phyloP scores from a whole-genome alignment of 2,329 filamentous ascomycete genomes.

The Beauveria medogensis region DNA sequence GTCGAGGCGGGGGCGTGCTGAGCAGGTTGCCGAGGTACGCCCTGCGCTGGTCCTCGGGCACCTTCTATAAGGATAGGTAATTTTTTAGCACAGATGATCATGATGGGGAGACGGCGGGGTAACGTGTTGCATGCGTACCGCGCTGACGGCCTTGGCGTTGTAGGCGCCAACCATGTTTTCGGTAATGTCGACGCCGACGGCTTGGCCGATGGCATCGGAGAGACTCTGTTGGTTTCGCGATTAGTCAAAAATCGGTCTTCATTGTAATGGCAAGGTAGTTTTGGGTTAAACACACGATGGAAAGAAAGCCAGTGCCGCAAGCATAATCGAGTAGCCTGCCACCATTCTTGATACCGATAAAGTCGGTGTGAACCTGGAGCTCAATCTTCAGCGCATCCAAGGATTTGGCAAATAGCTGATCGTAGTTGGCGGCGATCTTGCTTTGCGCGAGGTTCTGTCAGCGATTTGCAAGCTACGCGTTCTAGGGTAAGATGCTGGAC shows the following conservation, averaged over 20 bases:
- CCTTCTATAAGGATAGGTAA: slow-evolving; percentile 31
- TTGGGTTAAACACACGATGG: slow-evolving; percentile 39
- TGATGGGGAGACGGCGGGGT: too few relatives aligned
- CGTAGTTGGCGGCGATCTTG: slow-evolving; percentile 28
- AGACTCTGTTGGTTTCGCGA: slow-evolving; percentile 12
- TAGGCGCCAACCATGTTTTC: slow-evolving; percentile 62
- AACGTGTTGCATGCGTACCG: slow-evolving; percentile 27
- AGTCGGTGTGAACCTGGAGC: slow-evolving; percentile 45
- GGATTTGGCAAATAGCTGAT: slow-evolving; percentile 46
- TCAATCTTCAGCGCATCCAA: slow-evolving; percentile 45
- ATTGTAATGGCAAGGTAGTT: too few relatives aligned
- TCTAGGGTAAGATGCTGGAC: not conserved
- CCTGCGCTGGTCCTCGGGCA: slow-evolving; percentile 43
- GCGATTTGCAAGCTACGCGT: not conserved
- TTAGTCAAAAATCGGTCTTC: too few relatives aligned
- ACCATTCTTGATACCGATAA: slow-evolving; percentile 46
- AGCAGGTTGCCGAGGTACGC: slow-evolving; percentile 53
- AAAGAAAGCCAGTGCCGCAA: slow-evolving; percentile 62
- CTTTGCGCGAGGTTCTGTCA: slow-evolving; percentile 13
- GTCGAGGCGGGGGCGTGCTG: slow-evolving; percentile 41
- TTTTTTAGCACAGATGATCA: not conserved
- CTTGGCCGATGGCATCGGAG: slow-evolving; percentile 36
- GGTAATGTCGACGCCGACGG: slow-evolving; percentile 62
- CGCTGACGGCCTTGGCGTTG: slow-evolving; percentile 50
- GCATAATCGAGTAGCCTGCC: slow-evolving; percentile 65